phyloP scores from a whole-genome alignment of 148 eudicot genomes.

The Mesembryanthemum crystallinum region DNA sequence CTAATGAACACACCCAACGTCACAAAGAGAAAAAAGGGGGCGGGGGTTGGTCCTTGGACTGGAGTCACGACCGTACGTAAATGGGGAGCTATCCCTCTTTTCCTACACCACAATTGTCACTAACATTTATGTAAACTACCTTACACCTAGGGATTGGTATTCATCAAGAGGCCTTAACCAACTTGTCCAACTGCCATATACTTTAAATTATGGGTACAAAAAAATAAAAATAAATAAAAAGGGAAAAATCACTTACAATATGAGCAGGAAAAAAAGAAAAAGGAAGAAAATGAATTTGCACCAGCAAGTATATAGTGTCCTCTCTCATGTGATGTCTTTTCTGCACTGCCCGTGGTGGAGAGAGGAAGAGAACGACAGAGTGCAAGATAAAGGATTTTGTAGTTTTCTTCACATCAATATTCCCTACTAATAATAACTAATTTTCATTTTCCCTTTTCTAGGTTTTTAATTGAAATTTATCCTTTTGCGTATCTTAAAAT shows the following conservation, averaged over 20 bases:
- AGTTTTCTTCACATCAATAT: slow-evolving; percentile 15
- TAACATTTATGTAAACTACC: background rate
- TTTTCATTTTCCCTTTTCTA: background rate
- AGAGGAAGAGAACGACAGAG: background rate
- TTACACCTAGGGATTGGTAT: background rate
- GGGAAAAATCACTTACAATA: too few species aligned
- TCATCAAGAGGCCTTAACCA: background rate
- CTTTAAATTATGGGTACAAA: too few species aligned
- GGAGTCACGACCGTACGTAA: background rate
- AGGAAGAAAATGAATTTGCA: slow-evolving; percentile 1
- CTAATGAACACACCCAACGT: too few species aligned
- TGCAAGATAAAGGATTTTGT: slow-evolving; percentile 1
- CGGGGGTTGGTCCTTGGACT: too few species aligned
- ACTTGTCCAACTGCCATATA: background rate
- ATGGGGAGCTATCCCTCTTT: background rate
- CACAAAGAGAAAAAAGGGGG: too few species aligned
- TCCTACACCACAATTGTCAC: background rate
- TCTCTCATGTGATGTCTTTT: slow-evolving; percentile 22
- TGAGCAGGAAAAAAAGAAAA: background rate
- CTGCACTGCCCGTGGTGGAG: background rate
- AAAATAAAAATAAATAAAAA: too few species aligned
- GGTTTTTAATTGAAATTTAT: background rate
- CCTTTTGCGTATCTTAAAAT: slow-evolving; percentile 1
- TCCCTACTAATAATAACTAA: background rate
- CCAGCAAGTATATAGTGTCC: slow-evolving; percentile 29